Base-by-base conservation (phyloP, 2,329 filamentous ascomycete species). In the Aspergillus glaucus region DNA sequence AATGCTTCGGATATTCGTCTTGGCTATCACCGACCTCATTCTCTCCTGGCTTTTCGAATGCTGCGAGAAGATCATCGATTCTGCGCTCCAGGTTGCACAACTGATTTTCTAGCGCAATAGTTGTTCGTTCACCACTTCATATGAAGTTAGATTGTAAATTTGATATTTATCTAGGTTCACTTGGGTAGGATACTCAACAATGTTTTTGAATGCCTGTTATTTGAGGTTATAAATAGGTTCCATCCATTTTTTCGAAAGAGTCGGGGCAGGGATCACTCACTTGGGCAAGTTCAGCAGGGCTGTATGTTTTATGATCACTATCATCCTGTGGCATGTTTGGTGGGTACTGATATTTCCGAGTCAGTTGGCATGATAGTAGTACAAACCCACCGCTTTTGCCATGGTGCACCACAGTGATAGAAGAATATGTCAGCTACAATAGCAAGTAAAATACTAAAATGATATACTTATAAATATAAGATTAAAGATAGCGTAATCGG, bases 61-160 rank as follows among this genome's bases (percentile, higher is more conserved):
- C 32, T 21, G 50, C 44, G 3, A 59, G 43, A 6, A 59, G 46
- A 6, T 45, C 49, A 19, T 59, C 50, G 40, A 82, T 80, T 62
- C 77, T 78, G 47, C 68, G 70, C 59, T 82, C 79, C 46, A 82
- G 69, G 21, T 67, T 67, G 49, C 71, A 72, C 28, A 82, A 70
- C 55, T 80, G 75, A 51, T 71, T 72, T 59, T 82, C 79, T 26
- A 82, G 63, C 17, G 74, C 76, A 24, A 75, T 67, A 5, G 79
- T 79, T 28, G 79, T 77, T 50, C 69, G 70, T 63, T 82, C 79
- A 58, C 79, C 79, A 50, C 75, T 78, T 30, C 22, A 44, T 10
- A 19, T 26, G 44, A 45, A 14, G 41, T 53, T 46, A 53, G 30
- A 43, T n/a, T n/a, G 15, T 9, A 14, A 3, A 42, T 10, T 32